phyloP scores from a whole-genome alignment of 192 early-diverging fungal species.

The Gamsiella multidivaricata region DNA sequence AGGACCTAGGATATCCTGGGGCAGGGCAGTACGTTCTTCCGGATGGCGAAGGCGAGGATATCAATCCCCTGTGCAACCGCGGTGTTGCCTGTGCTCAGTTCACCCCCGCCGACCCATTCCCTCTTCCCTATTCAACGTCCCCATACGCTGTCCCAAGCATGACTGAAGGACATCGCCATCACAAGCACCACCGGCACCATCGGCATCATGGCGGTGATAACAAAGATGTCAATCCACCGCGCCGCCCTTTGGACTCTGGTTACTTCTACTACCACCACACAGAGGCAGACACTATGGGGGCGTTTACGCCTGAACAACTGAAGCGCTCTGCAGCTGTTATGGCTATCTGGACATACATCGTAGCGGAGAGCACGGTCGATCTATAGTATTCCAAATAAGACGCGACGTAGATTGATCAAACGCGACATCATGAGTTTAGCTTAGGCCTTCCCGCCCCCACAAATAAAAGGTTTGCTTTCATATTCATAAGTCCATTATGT shows the following conservation, averaged over 20 bases:
- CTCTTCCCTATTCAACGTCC: conserved; percentile 38
- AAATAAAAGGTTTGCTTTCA: no score
- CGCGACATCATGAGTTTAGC: no score
- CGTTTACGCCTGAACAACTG: conserved; percentile 60
- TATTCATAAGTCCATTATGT: no score
- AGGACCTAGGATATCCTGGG: conserved; percentile 54
- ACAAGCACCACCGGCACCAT: background rate
- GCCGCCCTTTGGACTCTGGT: conserved; percentile 43
- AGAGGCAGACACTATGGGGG: conserved; percentile 59
- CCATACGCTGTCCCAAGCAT: conserved; percentile 23
- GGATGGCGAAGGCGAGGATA: conserved; percentile 59
- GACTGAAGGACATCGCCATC: background rate
- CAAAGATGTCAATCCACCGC: background rate
- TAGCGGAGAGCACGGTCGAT: conserved; percentile 56
- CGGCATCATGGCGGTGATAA: background rate
- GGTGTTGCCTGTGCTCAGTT: conserved; percentile 67
- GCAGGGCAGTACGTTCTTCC: conserved; percentile 55
- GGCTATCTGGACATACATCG: conserved; percentile 67
- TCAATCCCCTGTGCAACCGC: conserved; percentile 57
- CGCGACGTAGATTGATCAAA: no score
- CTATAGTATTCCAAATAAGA: conserved; percentile 11
- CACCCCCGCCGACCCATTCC: conserved; percentile 58
- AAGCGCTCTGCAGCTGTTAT: conserved; percentile 64
- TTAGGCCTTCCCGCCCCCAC: no score
- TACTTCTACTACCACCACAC: conserved; percentile 72